These are phyloP conservation scores for Pythium myriotylum DNA, from an alignment of 352 stramenopile genomes.

Conservation along the genomic window DNA sequence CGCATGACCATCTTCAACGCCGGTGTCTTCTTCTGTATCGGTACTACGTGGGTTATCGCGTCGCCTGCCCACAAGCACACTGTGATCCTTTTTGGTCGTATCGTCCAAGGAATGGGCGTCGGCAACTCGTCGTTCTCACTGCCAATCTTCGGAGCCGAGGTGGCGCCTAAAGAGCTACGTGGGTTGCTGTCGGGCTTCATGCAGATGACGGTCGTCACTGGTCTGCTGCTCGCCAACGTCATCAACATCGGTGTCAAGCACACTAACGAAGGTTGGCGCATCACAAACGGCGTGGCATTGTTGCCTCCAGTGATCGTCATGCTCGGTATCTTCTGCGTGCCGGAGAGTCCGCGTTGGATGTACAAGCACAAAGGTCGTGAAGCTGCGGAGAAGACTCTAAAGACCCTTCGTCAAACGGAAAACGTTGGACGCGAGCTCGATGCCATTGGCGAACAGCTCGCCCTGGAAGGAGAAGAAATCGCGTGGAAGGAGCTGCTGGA, in stretches of 20 bases:
- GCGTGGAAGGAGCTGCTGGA: conserved; percentile 41
- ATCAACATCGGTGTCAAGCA: conserved; percentile 36
- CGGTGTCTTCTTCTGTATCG: conserved; percentile 43
- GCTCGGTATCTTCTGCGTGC: conserved; percentile 46
- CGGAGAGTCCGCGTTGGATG: conserved; percentile 53
- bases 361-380: conserved; percentile 46
- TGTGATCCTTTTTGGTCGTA: conserved; percentile 30
- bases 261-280: conserved; percentile 34
- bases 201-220: conserved; percentile 46
- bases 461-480: conserved; percentile 27
- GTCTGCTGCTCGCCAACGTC: conserved; percentile 44
- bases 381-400: conserved; percentile 30
- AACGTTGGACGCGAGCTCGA: conserved; percentile 38
- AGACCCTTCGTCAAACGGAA: conserved; percentile 35
- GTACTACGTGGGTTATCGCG: conserved; percentile 36
- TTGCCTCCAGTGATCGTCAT: conserved; percentile 42
- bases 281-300: conserved; percentile 36
- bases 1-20: conserved; percentile 41
- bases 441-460: conserved; percentile 50
- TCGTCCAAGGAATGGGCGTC: conserved; percentile 44
- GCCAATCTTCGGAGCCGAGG: conserved; percentile 45
- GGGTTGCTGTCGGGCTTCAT: conserved; percentile 45
- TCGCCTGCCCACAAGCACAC: conserved; percentile 27
- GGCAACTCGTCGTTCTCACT: conserved; percentile 53
- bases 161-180: conserved; percentile 43